Evolutionary conservation across 2,329 filamentous ascomycete genomes (phyloP).

Genomic region (Aspergillus japonicus): DNA sequence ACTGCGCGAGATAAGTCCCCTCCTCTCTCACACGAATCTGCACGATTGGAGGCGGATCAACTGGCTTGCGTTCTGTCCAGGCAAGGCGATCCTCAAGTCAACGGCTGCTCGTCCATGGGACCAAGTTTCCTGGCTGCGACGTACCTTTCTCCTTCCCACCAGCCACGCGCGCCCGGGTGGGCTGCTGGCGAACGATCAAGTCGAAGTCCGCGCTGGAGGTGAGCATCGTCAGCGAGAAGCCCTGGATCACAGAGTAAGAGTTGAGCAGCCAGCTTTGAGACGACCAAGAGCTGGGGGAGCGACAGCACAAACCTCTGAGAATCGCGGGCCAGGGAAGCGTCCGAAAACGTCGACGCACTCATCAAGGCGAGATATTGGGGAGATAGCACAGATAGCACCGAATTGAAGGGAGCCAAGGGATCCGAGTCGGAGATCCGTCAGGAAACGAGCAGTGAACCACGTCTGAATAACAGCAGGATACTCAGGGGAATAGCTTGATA

Average conservation of each 20-base stretch:
- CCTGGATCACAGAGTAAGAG: conserved; percentile 32
- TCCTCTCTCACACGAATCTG: conserved; percentile 60
- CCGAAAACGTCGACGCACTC: conserved; percentile 43
- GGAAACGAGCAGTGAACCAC: conserved; percentile 25
- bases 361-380: conserved; percentile 37
- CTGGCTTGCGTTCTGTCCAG: conserved; percentile 70
- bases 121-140: conserved; percentile 12
- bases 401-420: conserved; percentile 23
- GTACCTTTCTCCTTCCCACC: conserved; percentile 73
- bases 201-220: conserved; percentile 55
- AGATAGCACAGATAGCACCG: conserved; percentile 12
- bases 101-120: conserved; percentile 8
- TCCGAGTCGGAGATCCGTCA: conserved; percentile 23
- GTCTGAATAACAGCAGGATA: conserved; percentile 19
- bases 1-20: conserved; percentile 58
- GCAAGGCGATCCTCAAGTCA: conserved; percentile 13
- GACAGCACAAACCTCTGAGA: conserved; percentile 39
- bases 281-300: conserved; percentile 9
- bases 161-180: conserved; percentile 65
- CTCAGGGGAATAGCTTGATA: conserved; percentile 14
- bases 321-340: conserved; percentile 44
- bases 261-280: conserved; percentile 20
- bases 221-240: conserved; percentile 41
- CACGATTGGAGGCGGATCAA: conserved; percentile 81
- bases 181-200: conserved; percentile 64